A percentile compares a stretch with the other conserved stretches of the same genome.
These are phyloP conservation scores for Tolypocladium ovalisporum DNA, from an alignment of 2,329 filamentous ascomycete species.

Conservation along the genomic window DNA sequence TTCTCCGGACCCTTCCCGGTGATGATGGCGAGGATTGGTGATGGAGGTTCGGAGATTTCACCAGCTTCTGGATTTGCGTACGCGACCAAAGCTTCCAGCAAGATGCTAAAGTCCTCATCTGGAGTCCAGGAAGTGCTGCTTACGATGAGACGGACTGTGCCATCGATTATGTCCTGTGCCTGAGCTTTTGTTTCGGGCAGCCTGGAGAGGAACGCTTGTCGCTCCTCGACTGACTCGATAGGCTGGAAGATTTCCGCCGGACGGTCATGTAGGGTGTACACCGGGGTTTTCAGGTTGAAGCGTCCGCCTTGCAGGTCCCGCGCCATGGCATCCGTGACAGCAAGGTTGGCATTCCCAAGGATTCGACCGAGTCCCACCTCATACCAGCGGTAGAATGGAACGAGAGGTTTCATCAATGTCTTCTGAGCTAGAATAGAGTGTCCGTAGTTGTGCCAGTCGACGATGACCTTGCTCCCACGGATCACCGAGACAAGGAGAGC, in stretches of 20 bases:
- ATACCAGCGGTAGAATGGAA: conserved; percentile 65
- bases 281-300: conserved; percentile 53
- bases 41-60: conserved; percentile 28
- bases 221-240: conserved; percentile 33
- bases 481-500: conserved; percentile 62
- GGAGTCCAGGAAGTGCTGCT: conserved; percentile 96
- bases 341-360: conserved; percentile 64
- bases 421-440: conserved; percentile 76
- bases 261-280: conserved; percentile 73
- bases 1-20: conserved; percentile 89
- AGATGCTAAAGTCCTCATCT: conserved; percentile 85
- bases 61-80: conserved; percentile 47
- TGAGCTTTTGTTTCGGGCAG: conserved; percentile 54
- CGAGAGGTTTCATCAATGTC: conserved; percentile 58
- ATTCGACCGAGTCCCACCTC: conserved; percentile 60
- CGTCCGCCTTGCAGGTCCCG: conserved; percentile 52
- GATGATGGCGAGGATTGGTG: conserved; percentile 79
- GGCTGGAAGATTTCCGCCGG: conserved; percentile 77
- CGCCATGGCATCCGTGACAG: conserved; percentile 84
- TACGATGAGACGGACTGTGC: conserved; percentile 60
- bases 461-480: conserved; percentile 70
- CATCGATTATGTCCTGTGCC: conserved; percentile 46
- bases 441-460: conserved; percentile 99
- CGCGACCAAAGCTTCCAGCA: conserved; percentile 68
- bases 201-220: conserved; percentile 49